Conservation (phyloP, 352 stramenopile genomes). For the Phytophthora cryptogea region DNA sequence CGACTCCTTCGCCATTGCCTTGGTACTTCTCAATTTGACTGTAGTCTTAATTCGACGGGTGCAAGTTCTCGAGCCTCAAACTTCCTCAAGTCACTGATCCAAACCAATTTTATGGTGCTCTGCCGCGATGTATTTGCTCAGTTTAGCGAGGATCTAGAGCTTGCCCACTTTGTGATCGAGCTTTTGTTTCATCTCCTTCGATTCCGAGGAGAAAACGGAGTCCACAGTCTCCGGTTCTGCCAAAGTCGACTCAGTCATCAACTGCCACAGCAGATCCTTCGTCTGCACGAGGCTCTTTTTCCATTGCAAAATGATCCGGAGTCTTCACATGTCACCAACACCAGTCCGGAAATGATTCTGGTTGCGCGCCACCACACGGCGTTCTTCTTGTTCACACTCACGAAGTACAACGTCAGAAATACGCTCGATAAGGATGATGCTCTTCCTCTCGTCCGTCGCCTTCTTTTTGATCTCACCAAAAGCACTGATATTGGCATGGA, state of each 20-base stretch:
- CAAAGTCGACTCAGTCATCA: slow-evolving; percentile 28
- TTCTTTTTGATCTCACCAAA: slow-evolving; percentile 17
- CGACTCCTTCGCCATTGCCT: slow-evolving; percentile 23
- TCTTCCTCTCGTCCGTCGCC: slow-evolving; percentile 7
- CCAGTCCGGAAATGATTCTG: neutral
- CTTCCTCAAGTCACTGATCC: slow-evolving; percentile 16
- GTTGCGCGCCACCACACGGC: slow-evolving; percentile 17
- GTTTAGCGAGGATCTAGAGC: slow-evolving; percentile 28
- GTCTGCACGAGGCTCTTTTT: slow-evolving; percentile 20
- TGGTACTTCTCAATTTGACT: neutral
- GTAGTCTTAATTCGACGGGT: neutral
- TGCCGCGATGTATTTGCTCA: slow-evolving; percentile 23
- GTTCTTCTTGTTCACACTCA: slow-evolving; percentile 39
- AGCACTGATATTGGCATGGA: neutral
- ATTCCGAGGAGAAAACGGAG: slow-evolving; percentile 6
- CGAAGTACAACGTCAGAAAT: slow-evolving; percentile 41
- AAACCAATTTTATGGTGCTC: slow-evolving; percentile 25
- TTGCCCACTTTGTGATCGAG: slow-evolving; percentile 26
- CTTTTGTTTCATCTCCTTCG: slow-evolving; percentile 31
- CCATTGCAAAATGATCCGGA: slow-evolving; percentile 5
- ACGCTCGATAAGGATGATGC: slow-evolving; percentile 14
- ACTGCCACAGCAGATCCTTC: slow-evolving; percentile 33
- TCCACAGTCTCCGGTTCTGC: slow-evolving; percentile 32
- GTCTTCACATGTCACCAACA: neutral
- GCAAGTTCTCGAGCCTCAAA: neutral